Percentiles rank a stretch among this genome's conserved stretches.
Evolutionary conservation across 2,329 filamentous ascomycete genomes (phyloP).

Genomic region (Penicillium sp.): DNA sequence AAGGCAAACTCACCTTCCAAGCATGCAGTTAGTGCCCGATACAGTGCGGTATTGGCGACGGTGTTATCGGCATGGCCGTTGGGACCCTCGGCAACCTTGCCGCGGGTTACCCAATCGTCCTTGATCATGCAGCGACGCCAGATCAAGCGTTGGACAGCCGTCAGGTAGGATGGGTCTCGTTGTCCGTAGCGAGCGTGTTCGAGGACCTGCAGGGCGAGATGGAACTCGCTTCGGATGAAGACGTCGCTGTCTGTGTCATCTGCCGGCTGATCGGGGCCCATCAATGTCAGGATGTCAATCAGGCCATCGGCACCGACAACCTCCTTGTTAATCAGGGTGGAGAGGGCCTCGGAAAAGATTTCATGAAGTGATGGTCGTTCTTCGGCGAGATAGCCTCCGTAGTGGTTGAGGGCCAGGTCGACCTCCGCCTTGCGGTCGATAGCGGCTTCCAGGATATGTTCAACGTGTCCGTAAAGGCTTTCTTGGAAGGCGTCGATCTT

Average conservation of each 20-base stretch:
- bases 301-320: slow-evolving; percentile 58
- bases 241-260: slow-evolving; percentile 48
- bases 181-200: slow-evolving; percentile 54
- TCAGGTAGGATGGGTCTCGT: slow-evolving; percentile 41
- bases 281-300: slow-evolving; percentile 68
- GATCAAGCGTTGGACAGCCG: slow-evolving; percentile 48
- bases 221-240: slow-evolving; percentile 61
- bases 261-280: slow-evolving; percentile 53
- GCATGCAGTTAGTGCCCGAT: slow-evolving; percentile 62
- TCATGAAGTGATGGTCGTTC: slow-evolving; percentile 64
- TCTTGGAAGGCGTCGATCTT: slow-evolving; percentile 76
- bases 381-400: slow-evolving; percentile 51
- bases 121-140: slow-evolving; percentile 84
- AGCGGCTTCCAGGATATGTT: slow-evolving; percentile 63
- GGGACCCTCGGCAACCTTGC: slow-evolving; percentile 70
- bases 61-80: slow-evolving; percentile 64
- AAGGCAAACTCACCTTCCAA: slow-evolving; percentile 47
- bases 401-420: slow-evolving; percentile 69
- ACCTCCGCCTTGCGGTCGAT: slow-evolving; percentile 76
- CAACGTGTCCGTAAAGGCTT: slow-evolving; percentile 66
- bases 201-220: slow-evolving; percentile 61
- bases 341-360: slow-evolving; percentile 67
- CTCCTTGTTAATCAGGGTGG: slow-evolving; percentile 66
- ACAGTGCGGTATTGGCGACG: slow-evolving; percentile 64
- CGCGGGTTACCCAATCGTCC: slow-evolving; percentile 79